Base-by-base conservation (phyloP, 169 alveolate species). In the Plasmodium relictum region DNA sequence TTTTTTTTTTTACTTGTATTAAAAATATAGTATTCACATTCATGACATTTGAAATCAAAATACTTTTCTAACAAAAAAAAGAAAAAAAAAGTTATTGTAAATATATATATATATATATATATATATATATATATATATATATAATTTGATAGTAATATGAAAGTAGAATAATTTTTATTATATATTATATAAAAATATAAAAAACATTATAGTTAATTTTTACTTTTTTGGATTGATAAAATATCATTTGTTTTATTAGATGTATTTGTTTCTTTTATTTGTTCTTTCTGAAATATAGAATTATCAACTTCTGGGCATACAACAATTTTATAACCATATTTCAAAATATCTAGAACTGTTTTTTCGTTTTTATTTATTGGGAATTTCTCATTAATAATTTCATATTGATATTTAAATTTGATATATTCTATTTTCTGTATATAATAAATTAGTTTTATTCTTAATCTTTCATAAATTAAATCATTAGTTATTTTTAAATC, bases 301-400 rank as follows among this genome's bases (percentile, higher is more conserved):
- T 80, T 80, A 18, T 80, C 90, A 7, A 80, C 72, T 24, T 80
- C 83, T 9, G 90, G 90, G 9, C 83, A 45, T 3, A 80, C 80
- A 66, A 66, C 90, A 6, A 68, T 65, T 44, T 68, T 80, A 56
- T 80, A 80, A 2, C 83, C 83, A 41, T 66, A 80, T 44, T 66
- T 80, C 12, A 80, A 16, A 3, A 80, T 22, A 31, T 80, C 90
- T 59, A 80, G 24, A 50, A 80, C 73, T 0, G 90, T 80, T 65
- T 66, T 66, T 26, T 80, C 90, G 52, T 54, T 80, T 80, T 80
- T 80, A 41, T 66, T 70, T 20, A 80, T 18, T 20, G 90, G 83
- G 16, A 44, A 80, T 10, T 39, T 66, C 14, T 80, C 90, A 80
- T 80, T 80, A 7, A 80, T 37, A 52, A 80, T 80, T 0, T 80